phyloP scores from a whole-genome alignment of 495 filamentous ascomycete species.

The Podospora anserina region DNA sequence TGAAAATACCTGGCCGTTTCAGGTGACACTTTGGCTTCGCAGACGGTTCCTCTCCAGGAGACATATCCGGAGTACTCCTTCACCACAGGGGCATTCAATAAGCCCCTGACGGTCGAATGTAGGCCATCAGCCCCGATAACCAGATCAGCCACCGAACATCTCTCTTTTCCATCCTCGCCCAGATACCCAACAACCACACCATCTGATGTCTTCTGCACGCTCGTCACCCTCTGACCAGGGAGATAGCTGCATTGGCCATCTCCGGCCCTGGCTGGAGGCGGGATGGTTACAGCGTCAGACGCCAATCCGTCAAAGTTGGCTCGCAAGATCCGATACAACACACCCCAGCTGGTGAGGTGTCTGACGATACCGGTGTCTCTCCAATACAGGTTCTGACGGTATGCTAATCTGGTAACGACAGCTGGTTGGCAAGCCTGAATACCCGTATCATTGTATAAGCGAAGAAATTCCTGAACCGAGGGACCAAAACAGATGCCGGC shows the following conservation, averaged over 20 bases:
- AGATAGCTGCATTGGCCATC: slow-evolving; percentile 39
- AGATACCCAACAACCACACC: slow-evolving; percentile 31
- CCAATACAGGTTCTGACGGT: slow-evolving; percentile 11
- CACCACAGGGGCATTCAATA: slow-evolving; percentile 37
- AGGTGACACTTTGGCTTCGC: slow-evolving; percentile 33
- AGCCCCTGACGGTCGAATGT: slow-evolving; percentile 44
- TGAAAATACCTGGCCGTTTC: slow-evolving; percentile 33
- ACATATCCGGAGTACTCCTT: slow-evolving; percentile 52
- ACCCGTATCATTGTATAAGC: slow-evolving; percentile 23
- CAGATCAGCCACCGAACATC: slow-evolving; percentile 37
- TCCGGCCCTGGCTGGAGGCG: slow-evolving; percentile 21
- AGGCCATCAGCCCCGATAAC: slow-evolving; percentile 53
- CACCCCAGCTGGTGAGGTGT: slow-evolving; percentile 47
- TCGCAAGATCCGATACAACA: slow-evolving; percentile 46
- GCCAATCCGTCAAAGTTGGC: slow-evolving; percentile 49
- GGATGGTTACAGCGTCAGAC: slow-evolving; percentile 25
- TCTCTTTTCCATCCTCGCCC: slow-evolving; percentile 15
- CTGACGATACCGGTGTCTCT: slow-evolving; percentile 16
- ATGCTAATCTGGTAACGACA: slow-evolving; percentile 8
- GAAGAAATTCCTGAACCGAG: slow-evolving; percentile 17
- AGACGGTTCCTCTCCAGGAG: slow-evolving; percentile 49
- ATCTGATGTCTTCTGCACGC: slow-evolving; percentile 31
- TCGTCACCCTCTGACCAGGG: slow-evolving; percentile 41
- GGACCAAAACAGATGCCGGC: slow-evolving; percentile 47
- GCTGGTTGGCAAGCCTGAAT: slow-evolving; percentile 8